Base-by-base conservation (phyloP, 2,329 filamentous ascomycete species). In the Exophiala mesophila region DNA sequence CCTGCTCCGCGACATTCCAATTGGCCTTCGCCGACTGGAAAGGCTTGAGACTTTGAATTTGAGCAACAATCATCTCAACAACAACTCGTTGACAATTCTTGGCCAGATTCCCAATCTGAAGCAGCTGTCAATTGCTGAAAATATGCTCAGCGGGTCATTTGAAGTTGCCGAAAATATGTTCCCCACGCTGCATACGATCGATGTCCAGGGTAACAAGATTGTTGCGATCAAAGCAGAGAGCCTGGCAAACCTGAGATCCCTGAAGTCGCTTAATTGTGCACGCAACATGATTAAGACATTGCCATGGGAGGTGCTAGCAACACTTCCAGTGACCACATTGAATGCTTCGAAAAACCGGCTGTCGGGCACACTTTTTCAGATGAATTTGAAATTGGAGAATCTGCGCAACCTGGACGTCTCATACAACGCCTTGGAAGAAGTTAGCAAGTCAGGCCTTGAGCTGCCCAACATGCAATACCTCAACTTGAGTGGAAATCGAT, bases 281-380 rank as follows among this genome's bases (percentile, higher is more conserved):
- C 79, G 82, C 62, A 98, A 98, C 61, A 78, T 86, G 10, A 68
- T 98, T 4, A 78, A 80, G 47, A 63, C 64, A 1, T 66, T 98
- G 6, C 88, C 89, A 1, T 47, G 51, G 38, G 28, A 39, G 15
- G 10, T 30, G 20, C 37, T 55, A 8, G 41, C 44, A 9, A 39
- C 36, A 13, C 36, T 46, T 10, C 34, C 37, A 10, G 41, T 56
- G 5, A 34, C 44, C n/a, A 50, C 85, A 7, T 68, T 97, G 37
- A 90, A 95, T 57, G 61, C 96, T 16, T 80, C 82, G 44, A 79
- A 88, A 52, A 98, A 98, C 55, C 74, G 77, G 39, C 73, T 98
- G 77, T 34, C 21, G 9, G 46, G 36, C 6, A 36, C 34, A 18
- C 39, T 50, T 3, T 48, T 52, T 21, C 4, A 28, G 3, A 6